Conservation (phyloP, 2,329 filamentous ascomycete genomes). For the Salinomyces thailandicus region DNA sequence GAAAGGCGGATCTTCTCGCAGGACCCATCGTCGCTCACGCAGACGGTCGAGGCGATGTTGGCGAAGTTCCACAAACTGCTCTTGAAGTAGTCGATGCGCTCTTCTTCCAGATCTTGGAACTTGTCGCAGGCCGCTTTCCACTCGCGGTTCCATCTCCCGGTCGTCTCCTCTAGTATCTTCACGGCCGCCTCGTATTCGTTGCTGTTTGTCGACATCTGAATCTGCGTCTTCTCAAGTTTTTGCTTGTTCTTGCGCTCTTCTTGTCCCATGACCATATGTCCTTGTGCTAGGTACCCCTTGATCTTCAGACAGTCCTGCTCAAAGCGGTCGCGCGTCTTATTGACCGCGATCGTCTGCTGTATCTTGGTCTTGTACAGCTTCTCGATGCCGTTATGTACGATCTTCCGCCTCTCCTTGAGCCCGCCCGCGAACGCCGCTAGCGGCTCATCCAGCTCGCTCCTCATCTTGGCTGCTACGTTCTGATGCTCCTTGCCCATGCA, state of each 20-base stretch:
- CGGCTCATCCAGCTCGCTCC: slow-evolving; percentile 87
- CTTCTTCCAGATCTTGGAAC: slow-evolving; percentile 97
- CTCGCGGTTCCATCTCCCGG: slow-evolving; percentile 89
- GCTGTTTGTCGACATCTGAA: slow-evolving; percentile 83
- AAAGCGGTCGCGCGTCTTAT: slow-evolving; percentile 91
- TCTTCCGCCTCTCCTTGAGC: slow-evolving; percentile 94
- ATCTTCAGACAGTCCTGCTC: slow-evolving; percentile 98
- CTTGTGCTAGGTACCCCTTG: slow-evolving; percentile 95
- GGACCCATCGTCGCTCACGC: slow-evolving; percentile 86
- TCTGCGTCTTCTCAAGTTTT: slow-evolving; percentile 96
- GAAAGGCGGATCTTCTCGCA: slow-evolving; percentile 94
- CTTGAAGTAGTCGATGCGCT: slow-evolving; percentile 92
- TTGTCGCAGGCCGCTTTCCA: slow-evolving; percentile 98
- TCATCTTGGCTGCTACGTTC: slow-evolving; percentile 86
- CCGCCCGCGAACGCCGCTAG: slow-evolving; percentile 82
- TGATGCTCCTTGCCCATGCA: slow-evolving; percentile 90
- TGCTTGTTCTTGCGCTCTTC: slow-evolving; percentile 98
- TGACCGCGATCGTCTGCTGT: slow-evolving; percentile 80
- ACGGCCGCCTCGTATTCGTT: slow-evolving; percentile 88
- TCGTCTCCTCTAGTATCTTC: slow-evolving; percentile 90
- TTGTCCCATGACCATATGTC: slow-evolving; percentile 99
- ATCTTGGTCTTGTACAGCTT: slow-evolving; percentile 88
- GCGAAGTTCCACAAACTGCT: slow-evolving; percentile 97
- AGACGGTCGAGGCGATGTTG: slow-evolving; percentile 93
- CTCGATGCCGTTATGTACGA: slow-evolving; percentile 87